Percentiles rank a stretch among this genome's conserved stretches.
Evolutionary conservation across 176 grass and related monocot species (phyloP).

Genomic region (Poa pratensis): DNA sequence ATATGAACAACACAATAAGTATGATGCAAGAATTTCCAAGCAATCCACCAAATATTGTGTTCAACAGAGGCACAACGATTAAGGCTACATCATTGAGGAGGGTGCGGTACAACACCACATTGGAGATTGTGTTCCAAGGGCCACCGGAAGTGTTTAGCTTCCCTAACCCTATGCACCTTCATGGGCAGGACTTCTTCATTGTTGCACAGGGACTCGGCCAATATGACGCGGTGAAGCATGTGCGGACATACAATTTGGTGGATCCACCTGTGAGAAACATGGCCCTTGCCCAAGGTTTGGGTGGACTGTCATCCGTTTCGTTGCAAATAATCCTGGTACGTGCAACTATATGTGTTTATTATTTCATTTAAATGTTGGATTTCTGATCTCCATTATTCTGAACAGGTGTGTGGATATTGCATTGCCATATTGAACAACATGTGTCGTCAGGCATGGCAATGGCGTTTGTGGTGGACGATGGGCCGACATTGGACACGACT

Average conservation of each 20-base stretch:
- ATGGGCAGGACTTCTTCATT: background rate
- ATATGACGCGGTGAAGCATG: slow-evolving; percentile 43
- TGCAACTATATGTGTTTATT: background rate
- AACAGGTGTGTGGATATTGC: background rate
- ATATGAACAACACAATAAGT: background rate
- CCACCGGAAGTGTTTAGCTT: background rate
- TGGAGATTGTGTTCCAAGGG: background rate
- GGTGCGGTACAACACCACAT: background rate
- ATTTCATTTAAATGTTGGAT: too few relatives aligned
- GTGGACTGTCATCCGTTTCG: slow-evolving; percentile 37
- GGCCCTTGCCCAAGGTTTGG: background rate
- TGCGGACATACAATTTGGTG: slow-evolving; percentile 39
- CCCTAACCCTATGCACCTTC: background rate
- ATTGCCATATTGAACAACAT: background rate
- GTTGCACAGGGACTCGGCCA: slow-evolving; percentile 9
- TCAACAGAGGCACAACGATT: too few relatives aligned
- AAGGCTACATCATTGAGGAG: background rate
- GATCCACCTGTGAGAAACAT: slow-evolving; percentile 29
- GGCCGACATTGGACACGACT: background rate
- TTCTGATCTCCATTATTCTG: too few relatives aligned
- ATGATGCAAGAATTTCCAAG: background rate
- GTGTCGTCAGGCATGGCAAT: background rate
- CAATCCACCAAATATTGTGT: too few relatives aligned
- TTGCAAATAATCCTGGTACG: slow-evolving; percentile 51
- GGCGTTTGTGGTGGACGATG: background rate